Evolutionary conservation across 306 rosid genomes (phyloP), one percentile per base, ranked within the genome.

Genomic region (Cotoneaster glaucophyllus): DNA sequence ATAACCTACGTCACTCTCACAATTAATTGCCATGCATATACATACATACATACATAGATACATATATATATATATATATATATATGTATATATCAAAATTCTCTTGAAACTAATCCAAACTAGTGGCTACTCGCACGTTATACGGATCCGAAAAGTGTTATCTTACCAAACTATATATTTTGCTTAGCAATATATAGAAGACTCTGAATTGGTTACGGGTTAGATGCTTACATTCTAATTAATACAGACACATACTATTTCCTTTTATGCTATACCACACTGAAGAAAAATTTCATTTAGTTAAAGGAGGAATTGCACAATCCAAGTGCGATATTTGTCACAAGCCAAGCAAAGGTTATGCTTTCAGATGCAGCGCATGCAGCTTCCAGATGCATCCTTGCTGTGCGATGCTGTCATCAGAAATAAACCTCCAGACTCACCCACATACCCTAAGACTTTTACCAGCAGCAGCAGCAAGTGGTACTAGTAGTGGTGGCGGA

Each of bases 351-450:
- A 92, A 95, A 85, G 98, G 97, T 1, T 95, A 59, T 41, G 84
- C 86, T 0, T 95, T 84, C 84, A 41, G 86, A 43, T 95, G 98
- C 86, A 66, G 81, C 3, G 90, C 89, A 3, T 92, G 98, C 58
- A 81, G 80, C 44, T 92, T 87, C 82, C 96, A 87, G 74, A 89
- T 92, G 92, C 98, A 92, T 61, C 98, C 98, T 1, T 90, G 96
- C 58, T 95, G 98, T 44, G 93, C 97, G 11, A 86, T 77, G 93
- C 84, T 95, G 59, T 77, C 85, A 69, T 76, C 82, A 0, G 91
- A 92, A 74, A 82, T 90, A 19, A 76, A 78, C 15, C 66, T 78
- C 68, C 25, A 70, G 5, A 22, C 26, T 0, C 98, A 95, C 69
- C 81, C 91, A 2, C 98, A 94, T 84, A 18, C 87, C 32, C 88